These are phyloP conservation scores for Talaromyces ruber DNA, from an alignment of 495 filamentous ascomycete genomes.

Conservation along the genomic window DNA sequence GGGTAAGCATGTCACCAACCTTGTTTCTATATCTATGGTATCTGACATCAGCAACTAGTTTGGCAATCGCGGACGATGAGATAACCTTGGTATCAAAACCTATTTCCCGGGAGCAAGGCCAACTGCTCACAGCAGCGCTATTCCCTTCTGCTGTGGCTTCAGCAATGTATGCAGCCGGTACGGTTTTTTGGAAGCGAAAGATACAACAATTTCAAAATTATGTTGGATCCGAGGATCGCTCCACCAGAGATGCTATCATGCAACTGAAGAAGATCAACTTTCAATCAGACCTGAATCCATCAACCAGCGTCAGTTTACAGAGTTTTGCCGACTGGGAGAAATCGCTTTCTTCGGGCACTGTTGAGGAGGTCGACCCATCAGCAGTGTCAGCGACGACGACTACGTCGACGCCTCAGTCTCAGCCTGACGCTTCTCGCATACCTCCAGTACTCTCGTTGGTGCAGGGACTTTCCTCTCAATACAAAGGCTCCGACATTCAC, in stretches of 20 bases:
- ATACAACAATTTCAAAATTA: constrained; percentile 16
- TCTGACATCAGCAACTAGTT: constrained; percentile 16
- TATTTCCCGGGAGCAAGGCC: constrained; percentile 24
- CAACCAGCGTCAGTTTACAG: constrained; percentile 10
- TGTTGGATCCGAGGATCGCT: neutral
- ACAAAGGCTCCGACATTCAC: constrained; percentile 26
- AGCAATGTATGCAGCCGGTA: constrained; percentile 28
- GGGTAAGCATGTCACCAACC: constrained; percentile 34
- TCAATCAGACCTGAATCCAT: constrained; percentile 7
- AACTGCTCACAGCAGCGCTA: constrained; percentile 23
- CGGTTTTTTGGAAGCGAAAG: constrained; percentile 22
- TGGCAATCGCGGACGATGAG: constrained; percentile 46
- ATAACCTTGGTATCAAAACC: constrained; percentile 42
- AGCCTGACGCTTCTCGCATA: constrained; percentile 19
- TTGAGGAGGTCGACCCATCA: constrained; percentile 16
- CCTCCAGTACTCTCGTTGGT: constrained; percentile 27
- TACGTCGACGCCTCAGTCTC: constrained; percentile 10
- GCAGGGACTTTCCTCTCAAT: constrained; percentile 28
- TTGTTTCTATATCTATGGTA: neutral
- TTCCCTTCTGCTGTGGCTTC: constrained; percentile 25
- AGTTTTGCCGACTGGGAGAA: constrained; percentile 10
- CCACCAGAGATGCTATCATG: neutral
- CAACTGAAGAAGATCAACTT: neutral
- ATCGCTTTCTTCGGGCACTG: constrained; percentile 12
- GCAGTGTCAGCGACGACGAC: constrained; percentile 12